Percentiles rank a stretch among this genome's conserved stretches.
Conservation (phyloP, 306 rosid genomes). For the Rosa chinensis region DNA sequence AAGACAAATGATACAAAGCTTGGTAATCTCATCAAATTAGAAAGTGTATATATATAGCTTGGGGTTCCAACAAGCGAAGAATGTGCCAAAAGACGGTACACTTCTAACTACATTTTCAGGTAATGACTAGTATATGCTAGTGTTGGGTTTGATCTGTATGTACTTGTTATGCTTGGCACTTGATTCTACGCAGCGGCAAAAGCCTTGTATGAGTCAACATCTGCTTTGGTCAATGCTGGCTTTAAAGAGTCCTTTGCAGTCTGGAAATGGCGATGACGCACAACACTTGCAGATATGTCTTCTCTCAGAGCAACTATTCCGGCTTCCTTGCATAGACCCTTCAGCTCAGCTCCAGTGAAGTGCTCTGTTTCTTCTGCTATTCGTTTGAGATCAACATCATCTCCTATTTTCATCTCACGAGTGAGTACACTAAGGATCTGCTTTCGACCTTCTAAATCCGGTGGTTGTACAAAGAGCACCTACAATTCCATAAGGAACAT, state of each 20-base stretch:
- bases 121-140: conserved; percentile 27
- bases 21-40: neutral
- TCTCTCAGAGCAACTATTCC: conserved; percentile 84
- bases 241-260: conserved; percentile 58
- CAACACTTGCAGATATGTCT: conserved; percentile 59
- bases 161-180: conserved; percentile 20
- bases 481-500: conserved; percentile 32
- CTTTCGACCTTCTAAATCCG: conserved; percentile 74
- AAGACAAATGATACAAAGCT: neutral
- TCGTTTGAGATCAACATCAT: conserved; percentile 61
- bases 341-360: conserved; percentile 92
- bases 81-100: neutral
- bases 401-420: conserved; percentile 53
- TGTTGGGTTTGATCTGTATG: conserved; percentile 27
- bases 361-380: conserved; percentile 76
- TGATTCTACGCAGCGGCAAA: conserved; percentile 19
- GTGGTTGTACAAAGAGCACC: conserved; percentile 92
- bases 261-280: conserved; percentile 64
- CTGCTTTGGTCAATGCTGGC: conserved; percentile 58
- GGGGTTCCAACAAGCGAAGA: neutral
- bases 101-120: conserved; percentile 22
- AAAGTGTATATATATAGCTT: neutral
- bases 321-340: conserved; percentile 81
- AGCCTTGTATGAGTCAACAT: conserved; percentile 46
- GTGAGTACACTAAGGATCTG: conserved; percentile 84